Evolutionary conservation across 805 yeast species (phyloP).

Genomic region (Cyberlindnera bimundalis): DNA sequence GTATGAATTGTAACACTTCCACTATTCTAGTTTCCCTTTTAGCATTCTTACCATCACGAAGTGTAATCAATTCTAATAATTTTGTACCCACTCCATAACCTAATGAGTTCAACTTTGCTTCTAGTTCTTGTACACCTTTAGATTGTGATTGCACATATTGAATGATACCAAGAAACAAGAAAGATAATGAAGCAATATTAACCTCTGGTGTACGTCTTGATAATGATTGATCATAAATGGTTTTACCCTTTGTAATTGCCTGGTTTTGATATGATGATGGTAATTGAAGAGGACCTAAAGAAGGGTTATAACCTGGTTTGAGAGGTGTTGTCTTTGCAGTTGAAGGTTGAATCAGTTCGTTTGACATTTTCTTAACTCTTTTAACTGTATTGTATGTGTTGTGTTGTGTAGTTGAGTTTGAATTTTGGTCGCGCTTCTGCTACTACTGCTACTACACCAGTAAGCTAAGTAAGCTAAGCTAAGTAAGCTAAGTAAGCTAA

Average conservation of each 20-base stretch:
- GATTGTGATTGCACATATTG: constrained; percentile 60
- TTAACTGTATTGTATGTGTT: neutral
- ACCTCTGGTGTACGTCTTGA: constrained; percentile 66
- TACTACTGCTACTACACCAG: no score
- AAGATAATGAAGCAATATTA: constrained; percentile 62
- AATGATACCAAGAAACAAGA: constrained; percentile 66
- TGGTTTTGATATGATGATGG: constrained; percentile 25
- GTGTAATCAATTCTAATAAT: constrained; percentile 61
- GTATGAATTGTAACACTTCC: constrained; percentile 68
- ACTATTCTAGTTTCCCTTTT: constrained; percentile 65
- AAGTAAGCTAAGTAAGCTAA: no score
- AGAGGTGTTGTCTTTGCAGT: constrained; percentile 18
- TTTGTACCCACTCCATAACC: constrained; percentile 80
- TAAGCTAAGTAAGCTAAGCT: no score
- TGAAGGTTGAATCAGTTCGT: constrained; percentile 25
- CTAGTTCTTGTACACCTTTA: constrained; percentile 65
- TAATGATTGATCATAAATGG: constrained; percentile 65
- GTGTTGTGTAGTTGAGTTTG: no score
- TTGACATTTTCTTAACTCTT: constrained; percentile 11
- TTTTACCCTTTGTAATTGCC: constrained; percentile 12
- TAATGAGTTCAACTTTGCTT: constrained; percentile 57
- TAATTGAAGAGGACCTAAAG: constrained; percentile 29
- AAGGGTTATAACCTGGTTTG: constrained; percentile 28
- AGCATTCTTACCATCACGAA: constrained; percentile 64
- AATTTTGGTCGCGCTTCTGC: neutral